Base-by-base conservation (phyloP, 1,284 basidiomycete species). In the Sphaerobolus stellatus region DNA sequence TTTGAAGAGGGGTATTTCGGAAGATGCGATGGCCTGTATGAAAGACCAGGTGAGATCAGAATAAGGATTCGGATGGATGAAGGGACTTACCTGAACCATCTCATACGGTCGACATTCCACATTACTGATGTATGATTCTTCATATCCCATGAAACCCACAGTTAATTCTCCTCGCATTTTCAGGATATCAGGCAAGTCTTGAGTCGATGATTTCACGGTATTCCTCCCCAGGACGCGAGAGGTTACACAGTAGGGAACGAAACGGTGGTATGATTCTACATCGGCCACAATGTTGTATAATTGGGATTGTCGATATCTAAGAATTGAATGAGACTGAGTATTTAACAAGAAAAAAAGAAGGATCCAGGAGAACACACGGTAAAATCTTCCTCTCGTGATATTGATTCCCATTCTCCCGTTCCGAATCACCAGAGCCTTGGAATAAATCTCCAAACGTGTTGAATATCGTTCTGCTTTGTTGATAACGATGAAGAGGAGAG, bases 241-340 rank as follows among this genome's bases (percentile, higher is more conserved):
- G 28, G 75, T 73, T 16, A 82, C 84, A 73, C 95, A 98, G 70
- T 93, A 98, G 0, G 96, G 96, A 46, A 99, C 76, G 66, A 98
- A 99, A 48, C 75, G 75, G 11, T 86, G 79, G 71, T 98, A 99
- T 4, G 90, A 88, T 7, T 81, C 82, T 20, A 98, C 89, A 70
- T 98, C 89, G 14, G 93, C 82, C 45, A 99, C 92, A 54, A 98
- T 73, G 5, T 82, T 75, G 71, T 95, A 98, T 2, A 99, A 79
- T 68, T 98, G 83, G 44, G 78, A 76, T 57, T 78, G 82, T n/a
- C 77, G 75, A 65, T 90, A 92, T 27, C 85, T 91, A 67, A 69
- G 68, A 34, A 72, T 74, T 58, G 41, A 33, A 48, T 31, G 31
- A 33, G 16, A 28, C 30, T 29, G 50, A 56, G 33, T 58, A 52